These are phyloP conservation scores for Pseudopithomyces maydicus DNA, from an alignment of 2,329 filamentous ascomycete genomes.

Conservation along the genomic window DNA sequence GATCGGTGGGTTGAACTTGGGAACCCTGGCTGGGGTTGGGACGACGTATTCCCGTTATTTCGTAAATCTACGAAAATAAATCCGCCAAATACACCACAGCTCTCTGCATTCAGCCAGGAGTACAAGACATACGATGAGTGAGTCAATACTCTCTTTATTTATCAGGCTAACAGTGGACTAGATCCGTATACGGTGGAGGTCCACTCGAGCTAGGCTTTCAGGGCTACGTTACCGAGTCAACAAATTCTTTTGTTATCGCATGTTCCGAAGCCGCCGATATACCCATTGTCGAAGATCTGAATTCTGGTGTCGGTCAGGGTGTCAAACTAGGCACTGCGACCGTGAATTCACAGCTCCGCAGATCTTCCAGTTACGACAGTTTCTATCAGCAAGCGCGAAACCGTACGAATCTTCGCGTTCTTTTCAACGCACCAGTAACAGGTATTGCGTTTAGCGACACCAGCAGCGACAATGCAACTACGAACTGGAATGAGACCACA, in stretches of 20 bases:
- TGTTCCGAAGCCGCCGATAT: slow-evolving; percentile 32
- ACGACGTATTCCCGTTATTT: slow-evolving; percentile 26
- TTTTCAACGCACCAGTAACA: slow-evolving; percentile 33
- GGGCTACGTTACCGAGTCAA: slow-evolving; percentile 35
- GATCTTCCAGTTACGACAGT: slow-evolving; percentile 38
- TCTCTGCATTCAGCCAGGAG: slow-evolving; percentile 29
- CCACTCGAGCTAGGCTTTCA: slow-evolving; percentile 36
- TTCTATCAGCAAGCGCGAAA: slow-evolving; percentile 35
- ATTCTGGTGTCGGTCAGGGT: slow-evolving; percentile 34
- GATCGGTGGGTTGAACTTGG: slow-evolving; percentile 64
- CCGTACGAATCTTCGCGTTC: slow-evolving; percentile 34
- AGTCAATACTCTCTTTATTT: neutral
- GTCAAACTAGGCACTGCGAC: slow-evolving; percentile 39
- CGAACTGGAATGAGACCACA: slow-evolving; percentile 9
- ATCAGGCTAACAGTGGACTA: neutral
- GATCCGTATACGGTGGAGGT: slow-evolving; percentile 29
- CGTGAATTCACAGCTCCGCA: slow-evolving; percentile 21
- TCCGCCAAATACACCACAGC: slow-evolving; percentile 26
- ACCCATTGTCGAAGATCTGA: slow-evolving; percentile 41
- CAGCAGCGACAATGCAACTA: neutral
- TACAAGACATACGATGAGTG: slow-evolving; percentile 34
- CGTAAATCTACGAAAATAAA: slow-evolving; percentile 36
- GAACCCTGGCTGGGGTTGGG: slow-evolving; percentile 60
- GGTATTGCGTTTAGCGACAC: slow-evolving; percentile 24
- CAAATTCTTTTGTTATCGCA: slow-evolving; percentile 33